Evolutionary conservation across 1,139 yeast species (phyloP), one percentile per base, ranked within the genome.

Genomic region (Kurtzmaniella quercitrusa): DNA sequence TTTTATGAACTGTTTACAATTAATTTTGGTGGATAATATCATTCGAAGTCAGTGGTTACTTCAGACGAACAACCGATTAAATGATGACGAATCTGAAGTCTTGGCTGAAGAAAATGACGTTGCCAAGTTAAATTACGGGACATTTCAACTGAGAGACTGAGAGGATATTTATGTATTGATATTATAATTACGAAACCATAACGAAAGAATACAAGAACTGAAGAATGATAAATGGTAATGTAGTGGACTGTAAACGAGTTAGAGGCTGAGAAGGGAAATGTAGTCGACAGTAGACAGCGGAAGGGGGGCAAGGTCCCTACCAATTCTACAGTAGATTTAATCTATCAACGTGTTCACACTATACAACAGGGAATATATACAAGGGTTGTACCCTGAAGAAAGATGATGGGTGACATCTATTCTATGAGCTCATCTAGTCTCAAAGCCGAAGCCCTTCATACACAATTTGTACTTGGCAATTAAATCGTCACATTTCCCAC

Each of bases 401-500:
- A 5, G 23, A 8, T 21, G 23, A 21, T 21, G 8, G 23, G 23
- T 8, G 23, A 21, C 23, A 21, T 21, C 23, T 21, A 27, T n/a
- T n/a, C n/a, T n/a, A 27, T 4, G 14, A 10, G 31, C 12, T 27
- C 14, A 41, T 37, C 21, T 37, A 50, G 64, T 68, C 42, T 65
- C 77, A 63, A 91, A 93, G 0, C 98, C 98, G 60, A 67, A 91
- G 31, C 95, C 90, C 62, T 83, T 84, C 98, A 93, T 93, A 67
- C 98, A 93, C 34, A 60, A 58, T 65, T 88, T 90, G 74, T 91
- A 93, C 49, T 80, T 73, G 31, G 66, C 65, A 49, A 93, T 84
- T 46, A 88, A 63, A 44, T 77, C 77, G 49, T 83, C 79, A 66
- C 98, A 93, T 58, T 89, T 85, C 34, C 85, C 91, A 43, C 87